A percentile compares a stretch with the other conserved stretches of the same genome.
These are phyloP conservation scores for Oryza nivara DNA, from an alignment of 176 grass and related monocot species.

Conservation along the genomic window DNA sequence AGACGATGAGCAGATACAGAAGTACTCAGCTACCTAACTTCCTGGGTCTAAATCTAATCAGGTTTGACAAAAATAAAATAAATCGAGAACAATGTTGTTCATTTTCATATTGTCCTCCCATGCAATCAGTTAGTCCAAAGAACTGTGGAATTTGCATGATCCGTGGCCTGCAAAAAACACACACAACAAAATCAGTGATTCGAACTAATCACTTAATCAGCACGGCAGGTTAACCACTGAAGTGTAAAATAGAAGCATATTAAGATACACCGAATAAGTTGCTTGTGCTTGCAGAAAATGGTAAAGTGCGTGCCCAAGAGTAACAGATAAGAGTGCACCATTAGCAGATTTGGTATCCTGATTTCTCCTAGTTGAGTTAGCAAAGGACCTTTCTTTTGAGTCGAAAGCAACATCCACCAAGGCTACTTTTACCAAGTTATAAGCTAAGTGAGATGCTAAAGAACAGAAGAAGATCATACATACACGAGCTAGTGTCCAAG, in stretches of 20 bases:
- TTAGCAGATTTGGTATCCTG: slow-evolving; percentile 1
- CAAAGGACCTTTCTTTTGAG: not conserved
- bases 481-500: not conserved
- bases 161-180: slow-evolving; percentile 56
- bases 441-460: not conserved
- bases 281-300: slow-evolving; percentile 28
- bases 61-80: not conserved
- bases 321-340: not conserved
- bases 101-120: not conserved
- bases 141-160: slow-evolving; percentile 66
- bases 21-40: not conserved
- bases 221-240: not conserved
- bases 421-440: not conserved
- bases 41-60: not conserved
- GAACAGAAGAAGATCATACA: not conserved
- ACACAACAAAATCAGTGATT: not conserved
- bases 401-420: not conserved
- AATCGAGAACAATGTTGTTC: not conserved
- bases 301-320: not conserved
- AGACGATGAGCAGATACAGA: not conserved
- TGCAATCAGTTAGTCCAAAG: slow-evolving; percentile 24
- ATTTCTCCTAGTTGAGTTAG: not conserved
- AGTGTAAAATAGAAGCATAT: not conserved
- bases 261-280: not conserved
- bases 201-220: not conserved